Evolutionary conservation across 257 asterid species (phyloP).

Genomic region (Solanum ossicruentum): DNA sequence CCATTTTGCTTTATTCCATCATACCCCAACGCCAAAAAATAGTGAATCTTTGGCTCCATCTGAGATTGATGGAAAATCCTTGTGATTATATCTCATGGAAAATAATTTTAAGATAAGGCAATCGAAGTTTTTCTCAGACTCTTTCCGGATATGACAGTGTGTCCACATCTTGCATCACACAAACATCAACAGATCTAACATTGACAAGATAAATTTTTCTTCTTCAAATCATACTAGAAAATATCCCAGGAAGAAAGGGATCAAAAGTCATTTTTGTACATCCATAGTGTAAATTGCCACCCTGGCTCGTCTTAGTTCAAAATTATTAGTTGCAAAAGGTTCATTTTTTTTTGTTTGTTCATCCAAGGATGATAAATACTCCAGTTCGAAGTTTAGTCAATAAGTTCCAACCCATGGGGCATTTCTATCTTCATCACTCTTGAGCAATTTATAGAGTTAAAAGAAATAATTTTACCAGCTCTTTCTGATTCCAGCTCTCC

Average conservation of each 20-base stretch:
- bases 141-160: background rate
- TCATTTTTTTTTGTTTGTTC: background rate
- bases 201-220: background rate
- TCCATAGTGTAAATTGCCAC: background rate
- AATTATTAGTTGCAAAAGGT: background rate
- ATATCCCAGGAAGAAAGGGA: background rate
- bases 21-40: too few relatives aligned
- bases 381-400: background rate
- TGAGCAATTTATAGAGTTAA: background rate
- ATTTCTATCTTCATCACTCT: background rate
- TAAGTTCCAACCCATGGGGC: background rate
- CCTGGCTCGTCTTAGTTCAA: background rate
- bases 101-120: background rate
- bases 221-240: background rate
- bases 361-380: background rate
- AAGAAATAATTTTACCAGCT: constrained; percentile 45
- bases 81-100: background rate
- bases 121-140: background rate
- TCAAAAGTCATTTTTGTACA: background rate
- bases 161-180: background rate
- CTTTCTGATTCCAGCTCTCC: constrained; percentile 96
- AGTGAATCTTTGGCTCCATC: too few relatives aligned
- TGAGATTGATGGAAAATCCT: too few relatives aligned
- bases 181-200: background rate
- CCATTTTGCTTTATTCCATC: too few relatives aligned